These are phyloP conservation scores for Penicillium sp. DNA, from an alignment of 2,329 filamentous ascomycete genomes.

Conservation along the genomic window DNA sequence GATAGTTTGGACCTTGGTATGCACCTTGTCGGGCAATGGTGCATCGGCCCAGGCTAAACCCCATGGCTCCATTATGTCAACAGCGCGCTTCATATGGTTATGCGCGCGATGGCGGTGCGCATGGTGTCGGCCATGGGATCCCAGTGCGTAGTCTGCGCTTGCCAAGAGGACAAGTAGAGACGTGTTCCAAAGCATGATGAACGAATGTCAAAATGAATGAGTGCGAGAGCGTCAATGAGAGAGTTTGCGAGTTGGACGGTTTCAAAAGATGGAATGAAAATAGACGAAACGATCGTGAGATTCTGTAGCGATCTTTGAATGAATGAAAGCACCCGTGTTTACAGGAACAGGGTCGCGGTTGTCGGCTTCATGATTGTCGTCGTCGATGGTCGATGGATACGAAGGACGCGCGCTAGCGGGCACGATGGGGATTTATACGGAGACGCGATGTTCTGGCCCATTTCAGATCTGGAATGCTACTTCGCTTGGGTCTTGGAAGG, in stretches of 20 bases:
- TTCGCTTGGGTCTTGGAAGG: conserved; percentile 9
- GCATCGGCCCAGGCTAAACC: conserved; percentile 3
- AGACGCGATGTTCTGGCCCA: conserved; percentile 7
- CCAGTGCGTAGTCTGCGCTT: conserved; percentile 27
- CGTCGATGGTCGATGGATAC: not conserved
- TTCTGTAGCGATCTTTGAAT: not conserved
- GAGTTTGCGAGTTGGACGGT: not conserved
- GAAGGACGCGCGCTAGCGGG: conserved; percentile 1
- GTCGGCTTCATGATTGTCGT: conserved; percentile 1
- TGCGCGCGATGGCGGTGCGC: conserved; percentile 28
- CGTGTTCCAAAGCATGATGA: conserved; percentile 5
- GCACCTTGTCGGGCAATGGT: conserved; percentile 5
- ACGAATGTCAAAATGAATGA: conserved; percentile 1
- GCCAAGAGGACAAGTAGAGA: conserved; percentile 22
- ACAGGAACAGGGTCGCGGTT: conserved; percentile 7
- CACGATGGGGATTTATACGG: conserved; percentile 11
- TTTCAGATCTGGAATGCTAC: conserved; percentile 15
- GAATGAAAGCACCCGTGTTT: not conserved
- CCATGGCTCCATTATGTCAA: conserved; percentile 7
- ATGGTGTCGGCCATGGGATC: conserved; percentile 21
- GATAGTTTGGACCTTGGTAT: conserved; percentile 19
- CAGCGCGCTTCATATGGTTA: conserved; percentile 9
- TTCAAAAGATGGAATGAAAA: not conserved
- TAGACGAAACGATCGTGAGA: not conserved
- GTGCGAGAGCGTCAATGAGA: not conserved